Evolutionary conservation across 371 early-diverging fungal genomes (phyloP).

Genomic region (Mucor ambiguus): DNA sequence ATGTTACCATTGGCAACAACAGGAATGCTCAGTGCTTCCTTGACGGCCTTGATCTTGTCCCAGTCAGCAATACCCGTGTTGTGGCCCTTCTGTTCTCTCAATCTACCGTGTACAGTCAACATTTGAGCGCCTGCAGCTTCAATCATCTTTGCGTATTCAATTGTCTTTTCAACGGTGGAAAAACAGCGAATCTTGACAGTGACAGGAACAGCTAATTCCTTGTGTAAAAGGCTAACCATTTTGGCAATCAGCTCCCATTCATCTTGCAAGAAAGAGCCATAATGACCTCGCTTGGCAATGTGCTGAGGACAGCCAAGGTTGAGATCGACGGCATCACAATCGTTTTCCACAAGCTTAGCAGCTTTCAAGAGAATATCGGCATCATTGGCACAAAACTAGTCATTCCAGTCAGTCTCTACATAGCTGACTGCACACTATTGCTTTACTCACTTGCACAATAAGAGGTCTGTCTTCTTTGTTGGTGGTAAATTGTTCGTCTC

Average conservation of each 20-base stretch:
- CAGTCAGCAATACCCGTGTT: conserved; percentile 98
- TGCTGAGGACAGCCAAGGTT: conserved; percentile 98
- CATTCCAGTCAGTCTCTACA: background rate
- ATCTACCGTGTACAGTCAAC: conserved; percentile 96
- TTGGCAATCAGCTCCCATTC: conserved; percentile 90
- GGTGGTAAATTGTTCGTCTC: conserved; percentile 80
- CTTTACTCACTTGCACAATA: conserved; percentile 79
- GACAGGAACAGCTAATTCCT: conserved; percentile 91
- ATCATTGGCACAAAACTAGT: conserved; percentile 97
- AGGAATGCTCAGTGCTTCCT: conserved; percentile 84
- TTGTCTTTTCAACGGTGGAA: conserved; percentile 88
- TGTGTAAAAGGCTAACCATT: conserved; percentile 77
- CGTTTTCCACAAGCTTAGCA: conserved; percentile 80
- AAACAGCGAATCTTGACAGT: conserved; percentile 98
- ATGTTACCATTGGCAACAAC: conserved; percentile 99
- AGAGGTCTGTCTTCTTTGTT: conserved; percentile 82
- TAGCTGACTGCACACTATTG: background rate
- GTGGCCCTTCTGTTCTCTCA: conserved; percentile 97
- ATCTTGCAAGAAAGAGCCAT: conserved; percentile 97
- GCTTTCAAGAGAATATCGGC: conserved; percentile 86
- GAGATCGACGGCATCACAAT: conserved; percentile 96
- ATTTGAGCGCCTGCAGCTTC: conserved; percentile 93
- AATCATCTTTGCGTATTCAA: conserved; percentile 97
- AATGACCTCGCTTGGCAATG: conserved; percentile 94
- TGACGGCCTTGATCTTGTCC: conserved; percentile 95